These are phyloP conservation scores for Meripilus lineatus DNA, from an alignment of 1,284 basidiomycete species.

Conservation along the genomic window DNA sequence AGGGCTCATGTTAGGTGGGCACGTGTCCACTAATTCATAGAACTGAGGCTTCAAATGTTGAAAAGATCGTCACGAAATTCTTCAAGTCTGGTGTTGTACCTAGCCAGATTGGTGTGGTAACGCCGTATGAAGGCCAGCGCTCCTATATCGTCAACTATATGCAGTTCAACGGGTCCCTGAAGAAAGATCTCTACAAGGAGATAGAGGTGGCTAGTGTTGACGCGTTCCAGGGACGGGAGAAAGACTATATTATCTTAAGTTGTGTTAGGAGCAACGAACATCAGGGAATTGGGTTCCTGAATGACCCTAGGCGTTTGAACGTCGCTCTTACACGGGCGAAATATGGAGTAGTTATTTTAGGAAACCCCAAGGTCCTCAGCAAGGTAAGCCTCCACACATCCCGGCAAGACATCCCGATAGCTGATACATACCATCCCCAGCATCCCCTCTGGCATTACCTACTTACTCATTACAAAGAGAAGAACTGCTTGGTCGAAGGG, in stretches of 20 bases:
- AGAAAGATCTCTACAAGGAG: constrained; percentile 99
- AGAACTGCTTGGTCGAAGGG: constrained; percentile 91
- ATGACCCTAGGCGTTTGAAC: constrained; percentile 94
- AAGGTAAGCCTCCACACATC: constrained; percentile 59
- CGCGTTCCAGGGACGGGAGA: constrained; percentile 99
- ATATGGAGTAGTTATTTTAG: constrained; percentile 96
- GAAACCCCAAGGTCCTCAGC: constrained; percentile 98
- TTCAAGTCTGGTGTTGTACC: constrained; percentile 98
- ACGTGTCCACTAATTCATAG: constrained; percentile 35
- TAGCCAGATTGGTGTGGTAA: constrained; percentile 95
- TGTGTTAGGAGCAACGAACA: constrained; percentile 99
- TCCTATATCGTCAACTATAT: constrained; percentile 99
- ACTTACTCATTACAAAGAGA: constrained; percentile 98
- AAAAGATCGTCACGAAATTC: constrained; percentile 99
- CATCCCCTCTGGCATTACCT: constrained; percentile 99
- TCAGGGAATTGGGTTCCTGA: constrained; percentile 99
- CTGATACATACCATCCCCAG: constrained; percentile 37
- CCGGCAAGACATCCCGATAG: neutral
- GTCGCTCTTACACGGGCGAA: constrained; percentile 97
- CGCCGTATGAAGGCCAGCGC: constrained; percentile 98
- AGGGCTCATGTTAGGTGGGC: too few relatives aligned
- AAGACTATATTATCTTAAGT: constrained; percentile 98
- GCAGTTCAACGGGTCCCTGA: constrained; percentile 97
- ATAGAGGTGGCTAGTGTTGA: constrained; percentile 99
- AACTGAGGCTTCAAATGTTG: constrained; percentile 97